Evolutionary conservation across 2,329 filamentous ascomycete species (phyloP).

Genomic region (Fusarium goolgardi): DNA sequence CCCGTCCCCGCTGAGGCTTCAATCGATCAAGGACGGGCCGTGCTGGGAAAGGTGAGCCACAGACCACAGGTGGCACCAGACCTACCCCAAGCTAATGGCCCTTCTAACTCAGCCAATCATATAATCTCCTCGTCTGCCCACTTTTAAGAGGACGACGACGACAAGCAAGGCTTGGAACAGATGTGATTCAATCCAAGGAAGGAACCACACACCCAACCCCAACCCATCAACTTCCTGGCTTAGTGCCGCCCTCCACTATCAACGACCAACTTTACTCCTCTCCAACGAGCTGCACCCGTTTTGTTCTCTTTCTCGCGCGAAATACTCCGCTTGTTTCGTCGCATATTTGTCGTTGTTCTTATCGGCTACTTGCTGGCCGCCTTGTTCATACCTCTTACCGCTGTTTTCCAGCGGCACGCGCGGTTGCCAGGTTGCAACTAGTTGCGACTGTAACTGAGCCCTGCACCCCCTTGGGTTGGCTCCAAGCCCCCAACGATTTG

Average conservation of each 20-base stretch:
- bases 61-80: slow-evolving; percentile 32
- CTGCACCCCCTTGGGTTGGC: slow-evolving; percentile 36
- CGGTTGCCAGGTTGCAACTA: slow-evolving; percentile 39
- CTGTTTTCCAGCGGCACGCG: slow-evolving; percentile 50
- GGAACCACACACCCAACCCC: slow-evolving; percentile 41
- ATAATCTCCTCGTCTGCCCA: slow-evolving; percentile 42
- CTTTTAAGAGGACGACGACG: slow-evolving; percentile 19
- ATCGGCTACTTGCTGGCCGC: background rate
- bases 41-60: slow-evolving; percentile 32
- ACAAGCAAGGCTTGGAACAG: slow-evolving; percentile 37
- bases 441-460: background rate
- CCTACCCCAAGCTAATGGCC: slow-evolving; percentile 30
- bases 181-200: slow-evolving; percentile 36
- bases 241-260: slow-evolving; percentile 45
- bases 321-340: slow-evolving; percentile 28
- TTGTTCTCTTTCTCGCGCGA: slow-evolving; percentile 34
- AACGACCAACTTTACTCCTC: slow-evolving; percentile 48
- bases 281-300: slow-evolving; percentile 38
- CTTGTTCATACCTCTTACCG: slow-evolving; percentile 15
- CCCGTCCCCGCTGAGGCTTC: slow-evolving; percentile 37
- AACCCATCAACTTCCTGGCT: slow-evolving; percentile 39
- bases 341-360: slow-evolving; percentile 1
- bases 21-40: slow-evolving; percentile 34
- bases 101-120: slow-evolving; percentile 49
- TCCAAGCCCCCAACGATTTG: slow-evolving; percentile 40